Conservation (phyloP, 805 yeast genomes). For the Nakazawaea ernobii region DNA sequence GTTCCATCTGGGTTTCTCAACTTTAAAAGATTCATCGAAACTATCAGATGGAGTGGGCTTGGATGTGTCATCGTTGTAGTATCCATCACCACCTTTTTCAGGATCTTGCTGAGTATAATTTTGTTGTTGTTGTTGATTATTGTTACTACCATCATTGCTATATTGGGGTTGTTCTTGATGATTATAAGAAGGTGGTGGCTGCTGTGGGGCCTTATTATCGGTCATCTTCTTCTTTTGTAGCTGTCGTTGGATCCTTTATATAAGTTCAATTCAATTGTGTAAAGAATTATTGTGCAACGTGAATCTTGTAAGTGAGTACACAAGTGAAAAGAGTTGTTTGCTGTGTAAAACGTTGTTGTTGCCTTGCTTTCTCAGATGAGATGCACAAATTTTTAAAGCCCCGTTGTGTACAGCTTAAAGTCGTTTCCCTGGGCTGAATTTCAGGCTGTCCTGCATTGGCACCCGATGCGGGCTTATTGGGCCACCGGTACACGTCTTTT, state of each 20-base stretch:
- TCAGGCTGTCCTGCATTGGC: no score
- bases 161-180: slow-evolving; percentile 4
- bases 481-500: no score
- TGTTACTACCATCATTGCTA: neutral
- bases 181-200: slow-evolving; percentile 7
- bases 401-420: no score
- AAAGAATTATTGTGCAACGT: no score
- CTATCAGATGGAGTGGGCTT: slow-evolving; percentile 20
- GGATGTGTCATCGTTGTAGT: slow-evolving; percentile 12
- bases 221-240: neutral
- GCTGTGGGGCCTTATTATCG: neutral
- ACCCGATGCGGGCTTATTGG: no score
- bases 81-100: slow-evolving; percentile 2
- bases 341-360: no score
- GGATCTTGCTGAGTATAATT: slow-evolving; percentile 3
- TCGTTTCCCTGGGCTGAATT: no score
- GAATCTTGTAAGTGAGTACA: no score
- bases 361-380: no score
- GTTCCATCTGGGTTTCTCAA: slow-evolving; percentile 56
- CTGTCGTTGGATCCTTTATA: neutral
- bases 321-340: no score
- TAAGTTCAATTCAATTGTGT: neutral
- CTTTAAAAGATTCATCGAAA: slow-evolving; percentile 66
- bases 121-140: neutral
- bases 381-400: no score